These are phyloP conservation scores for Austroboletus novae-zelandiae DNA, from an alignment of 1,284 basidiomycete genomes.

Conservation along the genomic window DNA sequence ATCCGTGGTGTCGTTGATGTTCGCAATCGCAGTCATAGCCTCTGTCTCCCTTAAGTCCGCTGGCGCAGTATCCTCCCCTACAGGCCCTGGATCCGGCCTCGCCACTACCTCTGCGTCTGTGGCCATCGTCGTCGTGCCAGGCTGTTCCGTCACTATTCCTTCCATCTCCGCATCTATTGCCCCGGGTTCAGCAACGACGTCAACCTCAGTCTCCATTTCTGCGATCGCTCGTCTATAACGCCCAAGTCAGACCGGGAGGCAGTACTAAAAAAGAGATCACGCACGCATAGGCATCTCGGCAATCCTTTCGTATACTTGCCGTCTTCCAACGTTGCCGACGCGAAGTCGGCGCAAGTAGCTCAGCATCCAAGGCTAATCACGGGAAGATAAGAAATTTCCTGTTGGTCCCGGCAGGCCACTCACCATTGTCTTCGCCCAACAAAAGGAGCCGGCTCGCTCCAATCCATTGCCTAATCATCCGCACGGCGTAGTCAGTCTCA, in stretches of 20 bases:
- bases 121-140: background rate
- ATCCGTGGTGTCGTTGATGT: background rate
- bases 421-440: conserved; percentile 60
- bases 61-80: too few relatives aligned
- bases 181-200: conserved; percentile 11
- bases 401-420: conserved; percentile 14
- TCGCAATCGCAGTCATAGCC: background rate
- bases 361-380: conserved; percentile 47
- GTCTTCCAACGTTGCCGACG: conserved; percentile 51
- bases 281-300: conserved; percentile 49
- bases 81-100: background rate
- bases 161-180: conserved; percentile 15
- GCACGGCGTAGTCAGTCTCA: background rate
- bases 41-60: background rate
- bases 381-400: conserved; percentile 2
- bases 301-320: conserved; percentile 41
- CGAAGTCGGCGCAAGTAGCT: conserved; percentile 44
- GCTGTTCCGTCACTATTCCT: background rate
- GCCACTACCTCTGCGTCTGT: background rate
- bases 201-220: conserved; percentile 47
- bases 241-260: background rate
- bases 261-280: conserved; percentile 16
- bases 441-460: conserved; percentile 45
- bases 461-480: conserved; percentile 50
- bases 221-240: conserved; percentile 40